These are phyloP conservation scores for Oenanthe javanica DNA, from an alignment of 140 eudicot genomes.

Conservation along the genomic window DNA sequence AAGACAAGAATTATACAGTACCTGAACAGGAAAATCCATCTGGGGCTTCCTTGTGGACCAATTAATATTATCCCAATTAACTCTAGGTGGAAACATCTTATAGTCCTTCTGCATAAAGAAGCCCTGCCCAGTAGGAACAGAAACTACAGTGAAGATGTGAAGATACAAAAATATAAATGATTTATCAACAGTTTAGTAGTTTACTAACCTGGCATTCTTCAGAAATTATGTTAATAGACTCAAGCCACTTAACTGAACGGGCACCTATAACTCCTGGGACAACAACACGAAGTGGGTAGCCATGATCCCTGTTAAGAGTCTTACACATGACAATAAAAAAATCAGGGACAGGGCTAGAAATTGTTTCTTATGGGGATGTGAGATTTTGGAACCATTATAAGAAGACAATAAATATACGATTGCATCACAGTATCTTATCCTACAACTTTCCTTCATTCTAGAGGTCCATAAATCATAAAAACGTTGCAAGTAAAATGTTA, in stretches of 20 bases:
- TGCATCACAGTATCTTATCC: neutral
- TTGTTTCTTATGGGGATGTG: neutral
- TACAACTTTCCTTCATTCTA: neutral
- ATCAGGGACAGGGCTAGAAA: neutral
- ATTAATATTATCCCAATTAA: conserved; percentile 82
- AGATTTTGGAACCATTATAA: neutral
- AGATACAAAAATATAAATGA: neutral
- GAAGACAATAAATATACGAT: neutral
- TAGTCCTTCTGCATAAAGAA: conserved; percentile 96
- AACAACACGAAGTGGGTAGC: conserved; percentile 81
- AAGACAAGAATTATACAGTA: conserved; percentile 15
- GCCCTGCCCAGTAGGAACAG: conserved; percentile 50
- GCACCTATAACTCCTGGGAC: conserved; percentile 99
- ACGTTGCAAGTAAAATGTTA: neutral
- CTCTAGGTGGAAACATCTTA: conserved; percentile 94
- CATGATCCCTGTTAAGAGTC: conserved; percentile 96
- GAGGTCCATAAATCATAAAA: neutral
- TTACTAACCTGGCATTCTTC: conserved; percentile 77
- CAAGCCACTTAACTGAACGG: conserved; percentile 97
- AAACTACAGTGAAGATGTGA: conserved; percentile 2
- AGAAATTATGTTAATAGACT: conserved; percentile 68
- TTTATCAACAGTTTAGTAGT: conserved; percentile 2
- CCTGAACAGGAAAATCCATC: conserved; percentile 97
- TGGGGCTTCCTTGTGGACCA: conserved; percentile 94
- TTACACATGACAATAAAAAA: conserved; percentile 24